phyloP scores from a whole-genome alignment of 208 protist genomes.

The Trichomonas gallinae region DNA sequence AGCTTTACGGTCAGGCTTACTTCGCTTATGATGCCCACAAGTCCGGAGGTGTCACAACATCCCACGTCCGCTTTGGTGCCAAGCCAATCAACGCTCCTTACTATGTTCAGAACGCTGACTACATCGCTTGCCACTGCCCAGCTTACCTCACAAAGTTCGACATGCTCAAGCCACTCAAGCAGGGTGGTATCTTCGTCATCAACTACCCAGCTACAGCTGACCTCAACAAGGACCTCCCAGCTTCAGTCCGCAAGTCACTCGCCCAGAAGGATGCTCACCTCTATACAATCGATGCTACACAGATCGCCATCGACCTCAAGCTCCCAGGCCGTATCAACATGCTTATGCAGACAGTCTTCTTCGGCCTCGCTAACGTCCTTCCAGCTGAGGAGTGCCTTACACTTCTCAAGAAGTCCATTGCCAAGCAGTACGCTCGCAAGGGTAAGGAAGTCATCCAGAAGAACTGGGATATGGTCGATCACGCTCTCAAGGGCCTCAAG shows the following conservation, averaged over 20 bases:
- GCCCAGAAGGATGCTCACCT: constrained; percentile 33
- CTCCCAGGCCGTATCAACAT: too few relatives aligned
- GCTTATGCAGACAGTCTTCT: constrained; percentile 60
- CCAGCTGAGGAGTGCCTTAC: constrained; percentile 31
- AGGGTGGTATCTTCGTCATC: constrained; percentile 48
- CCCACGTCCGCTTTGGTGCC: too few relatives aligned
- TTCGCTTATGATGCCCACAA: too few relatives aligned
- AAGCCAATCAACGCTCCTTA: constrained; percentile 53
- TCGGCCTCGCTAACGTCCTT: constrained; percentile 47
- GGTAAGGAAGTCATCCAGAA: constrained; percentile 43
- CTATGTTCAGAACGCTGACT: constrained; percentile 47
- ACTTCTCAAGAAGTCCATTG: constrained; percentile 47
- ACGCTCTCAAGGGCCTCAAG: neutral
- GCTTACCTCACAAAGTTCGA: constrained; percentile 48
- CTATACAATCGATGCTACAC: constrained; percentile 49
- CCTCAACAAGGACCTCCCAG: constrained; percentile 41
- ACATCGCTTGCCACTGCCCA: constrained; percentile 51
- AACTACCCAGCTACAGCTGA: constrained; percentile 41
- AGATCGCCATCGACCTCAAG: too few relatives aligned
- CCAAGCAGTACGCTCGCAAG: constrained; percentile 46
- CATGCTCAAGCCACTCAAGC: too few relatives aligned
- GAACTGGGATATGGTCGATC: constrained; percentile 44
- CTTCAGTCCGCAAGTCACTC: constrained; percentile 36
- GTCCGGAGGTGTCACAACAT: constrained; percentile 26
- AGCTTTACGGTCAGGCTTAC: too few relatives aligned